Evolutionary conservation across 257 asterid genomes (phyloP), one percentile per base, ranked within the genome.

Genomic region (Jacaranda mimosifolia): DNA sequence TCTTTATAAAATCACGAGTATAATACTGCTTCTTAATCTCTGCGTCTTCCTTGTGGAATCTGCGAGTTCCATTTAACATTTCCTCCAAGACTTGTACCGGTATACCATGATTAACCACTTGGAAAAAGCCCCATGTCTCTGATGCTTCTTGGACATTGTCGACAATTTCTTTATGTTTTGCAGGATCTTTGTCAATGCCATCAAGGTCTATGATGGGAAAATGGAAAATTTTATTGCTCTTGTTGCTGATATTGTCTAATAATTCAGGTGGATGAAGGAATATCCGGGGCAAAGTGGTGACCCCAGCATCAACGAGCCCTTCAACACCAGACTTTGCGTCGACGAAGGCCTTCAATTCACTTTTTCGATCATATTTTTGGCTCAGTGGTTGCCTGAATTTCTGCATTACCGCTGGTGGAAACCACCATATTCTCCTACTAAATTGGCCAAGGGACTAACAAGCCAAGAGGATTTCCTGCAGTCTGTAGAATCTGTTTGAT

Each of bases 21-120:
- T 86, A 81, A 65, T 79, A 81, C 65, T 71, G 55, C 75, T 77
- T 83, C 80, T 79, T 83, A 8, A 62, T 58, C 72, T 86, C 85
- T 0, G 45, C 6, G 9, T 77, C 17, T 15, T 80, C 52, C 3
- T 60, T 55, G n/a, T n/a, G n/a, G n/a, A n/a, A n/a, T n/a, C n/a
- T n/a, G n/a, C n/a, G n/a, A n/a, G n/a, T n/a, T n/a, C n/a, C n/a
- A n/a, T n/a, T n/a, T n/a, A n/a, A n/a, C n/a, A n/a, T n/a, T n/a
- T n/a, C n/a, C n/a, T n/a, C n/a, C n/a, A n/a, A n/a, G n/a, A n/a
- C n/a, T n/a, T n/a, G n/a, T n/a, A n/a, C n/a, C n/a, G n/a, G n/a
- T n/a, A n/a, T n/a, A n/a, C n/a, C n/a, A n/a, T n/a, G n/a, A n/a
- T n/a, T n/a, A n/a, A n/a, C n/a, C n/a, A n/a, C n/a, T n/a, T n/a